Conservation (phyloP, 208 protist species). For the Leishmania tarentolae region DNA sequence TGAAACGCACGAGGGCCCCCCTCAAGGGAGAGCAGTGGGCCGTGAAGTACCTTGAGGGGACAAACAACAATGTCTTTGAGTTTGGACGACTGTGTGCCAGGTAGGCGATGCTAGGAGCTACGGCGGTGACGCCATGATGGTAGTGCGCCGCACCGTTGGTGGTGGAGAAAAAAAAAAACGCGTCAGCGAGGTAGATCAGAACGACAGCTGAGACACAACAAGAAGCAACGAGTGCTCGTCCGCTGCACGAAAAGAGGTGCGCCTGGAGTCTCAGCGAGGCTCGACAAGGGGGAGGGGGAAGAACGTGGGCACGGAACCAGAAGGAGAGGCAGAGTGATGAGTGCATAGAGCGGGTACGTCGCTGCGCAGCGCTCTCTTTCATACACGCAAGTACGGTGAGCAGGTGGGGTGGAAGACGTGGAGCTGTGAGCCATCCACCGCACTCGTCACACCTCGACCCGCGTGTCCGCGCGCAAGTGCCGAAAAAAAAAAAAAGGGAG, state of each 20-base stretch:
- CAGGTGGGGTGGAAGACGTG: neutral
- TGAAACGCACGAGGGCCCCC: slow-evolving; percentile 11
- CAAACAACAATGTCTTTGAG: slow-evolving; percentile 7
- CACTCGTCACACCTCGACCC: too few species aligned
- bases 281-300: neutral
- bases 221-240: neutral
- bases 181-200: neutral
- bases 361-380: neutral
- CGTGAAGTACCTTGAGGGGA: slow-evolving; percentile 22
- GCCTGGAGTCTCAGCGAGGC: neutral
- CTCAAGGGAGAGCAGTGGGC: slow-evolving; percentile 19
- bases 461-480: too few species aligned
- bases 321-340: neutral
- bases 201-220: neutral
- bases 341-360: neutral
- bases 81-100: neutral
- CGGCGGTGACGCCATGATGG: neutral
- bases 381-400: neutral
- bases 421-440: neutral
- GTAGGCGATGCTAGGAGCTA: too few species aligned
- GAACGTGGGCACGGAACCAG: neutral
- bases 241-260: neutral
- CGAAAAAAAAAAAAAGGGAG: too few species aligned
- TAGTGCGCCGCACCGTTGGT: neutral
- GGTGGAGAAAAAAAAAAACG: neutral